These are phyloP conservation scores for Penicillium alfredii DNA, from an alignment of 495 filamentous ascomycete genomes.

Conservation along the genomic window DNA sequence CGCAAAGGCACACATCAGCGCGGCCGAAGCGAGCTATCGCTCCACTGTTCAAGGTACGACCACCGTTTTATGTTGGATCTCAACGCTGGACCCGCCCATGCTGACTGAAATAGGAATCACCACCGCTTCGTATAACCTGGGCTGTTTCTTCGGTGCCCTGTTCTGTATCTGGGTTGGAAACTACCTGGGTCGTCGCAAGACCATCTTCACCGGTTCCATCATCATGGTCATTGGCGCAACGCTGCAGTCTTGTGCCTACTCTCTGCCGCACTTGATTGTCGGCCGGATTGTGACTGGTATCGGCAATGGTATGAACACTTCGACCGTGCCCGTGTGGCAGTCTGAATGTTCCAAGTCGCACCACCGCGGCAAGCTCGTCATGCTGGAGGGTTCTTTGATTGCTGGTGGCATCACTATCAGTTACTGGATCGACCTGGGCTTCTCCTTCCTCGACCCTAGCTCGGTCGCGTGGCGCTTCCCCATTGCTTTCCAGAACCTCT, in stretches of 20 bases:
- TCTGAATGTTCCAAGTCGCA: slow-evolving; percentile 32
- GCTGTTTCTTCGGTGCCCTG: slow-evolving; percentile 66
- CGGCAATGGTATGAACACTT: slow-evolving; percentile 54
- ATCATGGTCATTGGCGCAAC: slow-evolving; percentile 65
- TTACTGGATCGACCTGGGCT: slow-evolving; percentile 46
- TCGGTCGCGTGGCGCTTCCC: slow-evolving; percentile 35
- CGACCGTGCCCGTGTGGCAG: slow-evolving; percentile 30
- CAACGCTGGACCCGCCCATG: background rate
- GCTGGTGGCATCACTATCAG: slow-evolving; percentile 40
- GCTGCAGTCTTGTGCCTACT: slow-evolving; percentile 58
- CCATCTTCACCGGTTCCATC: slow-evolving; percentile 63
- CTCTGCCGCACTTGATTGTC: slow-evolving; percentile 54
- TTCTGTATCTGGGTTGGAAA: slow-evolving; percentile 65
- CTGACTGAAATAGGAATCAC: slow-evolving; percentile 52
- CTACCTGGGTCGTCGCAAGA: slow-evolving; percentile 60
- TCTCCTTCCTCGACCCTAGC: slow-evolving; percentile 30
- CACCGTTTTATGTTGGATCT: background rate
- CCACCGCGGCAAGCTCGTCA: slow-evolving; percentile 22
- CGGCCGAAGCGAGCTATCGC: slow-evolving; percentile 27
- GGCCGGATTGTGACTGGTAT: slow-evolving; percentile 62
- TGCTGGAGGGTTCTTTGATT: slow-evolving; percentile 32
- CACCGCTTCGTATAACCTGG: slow-evolving; percentile 61
- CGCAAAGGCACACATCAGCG: slow-evolving; percentile 17
- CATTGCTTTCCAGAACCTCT: slow-evolving; percentile 34
- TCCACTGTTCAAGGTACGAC: slow-evolving; percentile 47